Conservation (phyloP, 768 basidiomycete species). For the Hirschioporus abietinus region DNA sequence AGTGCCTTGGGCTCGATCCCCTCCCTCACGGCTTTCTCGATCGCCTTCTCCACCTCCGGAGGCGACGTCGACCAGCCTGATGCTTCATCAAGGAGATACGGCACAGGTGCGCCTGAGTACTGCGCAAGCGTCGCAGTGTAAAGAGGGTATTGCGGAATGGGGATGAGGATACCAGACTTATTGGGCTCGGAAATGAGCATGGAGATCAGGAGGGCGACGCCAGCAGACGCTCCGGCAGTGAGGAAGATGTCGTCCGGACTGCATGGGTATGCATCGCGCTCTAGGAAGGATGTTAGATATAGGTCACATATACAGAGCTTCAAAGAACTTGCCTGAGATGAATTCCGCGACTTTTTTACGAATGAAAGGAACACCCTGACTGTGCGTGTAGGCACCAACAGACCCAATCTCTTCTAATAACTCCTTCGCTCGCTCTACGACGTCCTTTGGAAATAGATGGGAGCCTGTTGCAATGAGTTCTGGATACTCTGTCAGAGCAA, state of each 20-base stretch:
- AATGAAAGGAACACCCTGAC: constrained; percentile 87
- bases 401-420: constrained; percentile 85
- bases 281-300: constrained; percentile 32
- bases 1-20: constrained; percentile 72
- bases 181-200: constrained; percentile 63
- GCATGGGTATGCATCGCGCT: constrained; percentile 85
- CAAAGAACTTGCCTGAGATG: constrained; percentile 60
- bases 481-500: constrained; percentile 90
- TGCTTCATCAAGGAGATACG: constrained; percentile 85
- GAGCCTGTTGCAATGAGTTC: constrained; percentile 73
- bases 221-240: constrained; percentile 90
- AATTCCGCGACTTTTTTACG: constrained; percentile 85
- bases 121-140: constrained; percentile 95
- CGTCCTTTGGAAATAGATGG: constrained; percentile 79
- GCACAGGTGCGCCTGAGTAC: constrained; percentile 70
- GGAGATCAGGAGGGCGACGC: constrained; percentile 82
- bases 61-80: constrained; percentile 80
- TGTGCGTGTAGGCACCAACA: constrained; percentile 93
- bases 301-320: constrained; percentile 3
- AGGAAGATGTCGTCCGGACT: constrained; percentile 87
- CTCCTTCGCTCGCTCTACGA: constrained; percentile 74
- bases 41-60: constrained; percentile 55
- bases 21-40: constrained; percentile 58
- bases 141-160: constrained; percentile 96
- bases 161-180: constrained; percentile 79